phyloP scores from a whole-genome alignment of 1,139 yeast species.

The Debaryomyces udenii region DNA sequence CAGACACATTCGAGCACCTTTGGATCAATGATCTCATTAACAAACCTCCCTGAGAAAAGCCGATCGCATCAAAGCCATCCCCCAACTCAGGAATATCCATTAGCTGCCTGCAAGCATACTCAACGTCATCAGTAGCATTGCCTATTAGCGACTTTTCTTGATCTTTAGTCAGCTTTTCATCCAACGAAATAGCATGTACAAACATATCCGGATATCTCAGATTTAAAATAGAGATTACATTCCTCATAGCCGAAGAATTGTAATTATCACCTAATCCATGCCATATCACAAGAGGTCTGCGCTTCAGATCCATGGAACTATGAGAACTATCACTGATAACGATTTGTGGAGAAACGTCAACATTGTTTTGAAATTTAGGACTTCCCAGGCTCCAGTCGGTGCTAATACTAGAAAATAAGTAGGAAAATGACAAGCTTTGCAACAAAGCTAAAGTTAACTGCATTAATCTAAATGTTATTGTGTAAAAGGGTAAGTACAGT shows the following conservation, averaged over 20 bases:
- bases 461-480: too few relatives aligned
- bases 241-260: conserved; percentile 60
- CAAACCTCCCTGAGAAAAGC: conserved; percentile 84
- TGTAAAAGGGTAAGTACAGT: too few relatives aligned
- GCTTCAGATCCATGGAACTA: background rate
- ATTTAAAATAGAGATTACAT: conserved; percentile 46
- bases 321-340: background rate
- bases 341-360: conserved; percentile 2
- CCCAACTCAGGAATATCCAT: conserved; percentile 41
- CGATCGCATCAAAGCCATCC: conserved; percentile 71
- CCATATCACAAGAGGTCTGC: conserved; percentile 71
- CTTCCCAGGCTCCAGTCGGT: background rate
- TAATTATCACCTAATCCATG: conserved; percentile 84
- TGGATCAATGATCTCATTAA: conserved; percentile 69
- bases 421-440: background rate
- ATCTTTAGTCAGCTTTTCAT: conserved; percentile 54
- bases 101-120: conserved; percentile 46
- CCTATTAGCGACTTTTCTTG: conserved; percentile 61
- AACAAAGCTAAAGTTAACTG: background rate
- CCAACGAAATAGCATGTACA: conserved; percentile 57
- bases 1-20: conserved; percentile 50
- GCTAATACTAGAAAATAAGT: too few relatives aligned
- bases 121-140: conserved; percentile 47
- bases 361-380: background rate
- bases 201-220: conserved; percentile 52